phyloP scores from a whole-genome alignment of 1,284 basidiomycete species.

The Cronartium quercuum region DNA sequence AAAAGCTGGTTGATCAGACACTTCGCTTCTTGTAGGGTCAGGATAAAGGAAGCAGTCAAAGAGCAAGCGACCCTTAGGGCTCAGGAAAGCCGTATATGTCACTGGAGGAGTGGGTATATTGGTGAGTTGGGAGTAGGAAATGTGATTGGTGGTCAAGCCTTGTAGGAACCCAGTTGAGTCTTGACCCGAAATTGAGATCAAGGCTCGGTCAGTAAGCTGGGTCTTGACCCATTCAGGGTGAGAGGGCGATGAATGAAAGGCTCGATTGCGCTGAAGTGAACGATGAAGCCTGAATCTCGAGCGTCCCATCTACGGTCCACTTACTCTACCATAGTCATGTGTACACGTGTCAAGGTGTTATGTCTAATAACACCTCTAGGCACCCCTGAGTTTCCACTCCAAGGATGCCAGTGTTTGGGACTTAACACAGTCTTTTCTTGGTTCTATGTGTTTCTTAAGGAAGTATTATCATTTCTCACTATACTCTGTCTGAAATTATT shows the following conservation, averaged over 20 bases:
- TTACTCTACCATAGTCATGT: too few species aligned
- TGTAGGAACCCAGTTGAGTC: constrained; percentile 27
- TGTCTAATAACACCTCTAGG: too few species aligned
- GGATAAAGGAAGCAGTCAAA: constrained; percentile 82
- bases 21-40: neutral
- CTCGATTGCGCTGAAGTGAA: too few species aligned
- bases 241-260: neutral
- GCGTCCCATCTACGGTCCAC: too few species aligned
- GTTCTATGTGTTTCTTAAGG: too few species aligned
- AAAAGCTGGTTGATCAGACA: neutral
- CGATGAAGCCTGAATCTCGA: too few species aligned
- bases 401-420: too few species aligned
- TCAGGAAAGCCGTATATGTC: constrained; percentile 18
- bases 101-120: neutral
- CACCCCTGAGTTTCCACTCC: too few species aligned
- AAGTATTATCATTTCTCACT: too few species aligned
- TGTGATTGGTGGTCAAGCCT: constrained; percentile 22
- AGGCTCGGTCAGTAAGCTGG: neutral
- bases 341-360: too few species aligned
- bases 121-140: neutral
- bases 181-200: constrained; percentile 15
- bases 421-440: too few species aligned
- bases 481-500: too few species aligned
- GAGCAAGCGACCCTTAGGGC: constrained; percentile 71
- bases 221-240: constrained; percentile 17